Conservation (phyloP, 495 filamentous ascomycete genomes). For the Penicillium bovifimosum region DNA sequence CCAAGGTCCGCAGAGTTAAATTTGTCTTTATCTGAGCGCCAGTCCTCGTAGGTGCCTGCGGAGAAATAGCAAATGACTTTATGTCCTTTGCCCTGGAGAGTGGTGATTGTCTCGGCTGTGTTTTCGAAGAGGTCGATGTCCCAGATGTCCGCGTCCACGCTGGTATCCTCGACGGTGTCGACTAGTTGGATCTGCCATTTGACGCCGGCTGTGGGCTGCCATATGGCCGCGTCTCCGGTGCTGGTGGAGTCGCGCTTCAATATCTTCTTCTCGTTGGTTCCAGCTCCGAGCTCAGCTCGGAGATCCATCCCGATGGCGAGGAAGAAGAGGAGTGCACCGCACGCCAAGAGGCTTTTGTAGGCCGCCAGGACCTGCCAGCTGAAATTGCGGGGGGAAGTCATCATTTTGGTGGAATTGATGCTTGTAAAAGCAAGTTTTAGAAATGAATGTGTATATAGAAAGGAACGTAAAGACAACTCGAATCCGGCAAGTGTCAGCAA, state of each 20-base stretch:
- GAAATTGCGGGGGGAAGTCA: background rate
- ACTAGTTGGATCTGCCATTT: slow-evolving; percentile 14
- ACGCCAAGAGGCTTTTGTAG: background rate
- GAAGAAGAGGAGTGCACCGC: slow-evolving; percentile 2
- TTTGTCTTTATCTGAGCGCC: slow-evolving; percentile 48
- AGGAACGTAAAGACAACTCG: slow-evolving; percentile 8
- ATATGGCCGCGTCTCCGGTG: background rate
- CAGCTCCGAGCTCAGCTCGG: background rate
- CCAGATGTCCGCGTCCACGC: slow-evolving; percentile 6
- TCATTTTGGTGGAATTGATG: slow-evolving; percentile 1
- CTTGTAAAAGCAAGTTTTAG: background rate
- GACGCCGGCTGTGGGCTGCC: slow-evolving; percentile 9
- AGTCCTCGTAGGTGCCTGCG: slow-evolving; percentile 59
- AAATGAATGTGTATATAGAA: background rate
- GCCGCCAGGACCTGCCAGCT: slow-evolving; percentile 2
- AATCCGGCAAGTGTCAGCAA: slow-evolving; percentile 8
- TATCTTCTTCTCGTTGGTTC: background rate
- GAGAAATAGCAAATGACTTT: slow-evolving; percentile 72
- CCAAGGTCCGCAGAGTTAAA: slow-evolving; percentile 53
- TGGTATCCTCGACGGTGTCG: slow-evolving; percentile 5
- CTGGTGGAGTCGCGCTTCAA: background rate
- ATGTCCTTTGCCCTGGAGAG: slow-evolving; percentile 26
- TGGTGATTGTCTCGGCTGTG: slow-evolving; percentile 5
- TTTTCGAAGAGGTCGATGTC: slow-evolving; percentile 14
- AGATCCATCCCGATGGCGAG: slow-evolving; percentile 1